phyloP scores from a whole-genome alignment of 2,329 filamentous ascomycete species.

The Arthrobotrys pseudoclavata region DNA sequence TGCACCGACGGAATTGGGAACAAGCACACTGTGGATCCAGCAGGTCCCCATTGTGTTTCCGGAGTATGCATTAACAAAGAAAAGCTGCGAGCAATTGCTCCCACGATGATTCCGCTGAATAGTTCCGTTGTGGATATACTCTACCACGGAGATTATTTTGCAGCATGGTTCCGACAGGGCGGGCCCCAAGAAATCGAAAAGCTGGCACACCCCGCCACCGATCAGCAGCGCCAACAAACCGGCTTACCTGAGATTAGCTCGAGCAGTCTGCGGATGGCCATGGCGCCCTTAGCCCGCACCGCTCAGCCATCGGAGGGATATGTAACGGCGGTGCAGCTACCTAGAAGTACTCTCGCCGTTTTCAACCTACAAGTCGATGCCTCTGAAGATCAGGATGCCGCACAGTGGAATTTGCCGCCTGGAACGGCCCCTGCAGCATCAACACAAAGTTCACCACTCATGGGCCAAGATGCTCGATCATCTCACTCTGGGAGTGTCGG shows the following conservation, averaged over 20 bases:
- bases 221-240: conserved; percentile 44
- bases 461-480: conserved; percentile 51
- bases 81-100: conserved; percentile 46
- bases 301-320: conserved; percentile 47
- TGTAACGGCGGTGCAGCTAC: conserved; percentile 55
- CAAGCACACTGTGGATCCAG: conserved; percentile 12
- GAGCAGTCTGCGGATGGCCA: conserved; percentile 53
- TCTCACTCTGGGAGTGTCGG: conserved; percentile 52
- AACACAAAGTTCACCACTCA: conserved; percentile 56
- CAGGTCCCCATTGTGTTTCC: conserved; percentile 46
- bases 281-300: conserved; percentile 40
- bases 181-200: conserved; percentile 59
- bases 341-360: conserved; percentile 52
- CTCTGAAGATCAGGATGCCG: conserved; percentile 53
- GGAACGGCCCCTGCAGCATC: conserved; percentile 27
- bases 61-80: conserved; percentile 54
- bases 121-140: conserved; percentile 56
- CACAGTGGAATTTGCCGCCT: conserved; percentile 58
- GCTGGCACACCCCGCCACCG: conserved; percentile 58
- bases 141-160: conserved; percentile 58
- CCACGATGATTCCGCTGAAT: conserved; percentile 58
- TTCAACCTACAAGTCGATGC: conserved; percentile 58
- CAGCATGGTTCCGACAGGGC: conserved; percentile 53
- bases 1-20: conserved; percentile 47
- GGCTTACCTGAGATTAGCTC: conserved; percentile 60